Conservation (phyloP, 75 land plant species). For the Adiantum capillusveneris region DNA sequence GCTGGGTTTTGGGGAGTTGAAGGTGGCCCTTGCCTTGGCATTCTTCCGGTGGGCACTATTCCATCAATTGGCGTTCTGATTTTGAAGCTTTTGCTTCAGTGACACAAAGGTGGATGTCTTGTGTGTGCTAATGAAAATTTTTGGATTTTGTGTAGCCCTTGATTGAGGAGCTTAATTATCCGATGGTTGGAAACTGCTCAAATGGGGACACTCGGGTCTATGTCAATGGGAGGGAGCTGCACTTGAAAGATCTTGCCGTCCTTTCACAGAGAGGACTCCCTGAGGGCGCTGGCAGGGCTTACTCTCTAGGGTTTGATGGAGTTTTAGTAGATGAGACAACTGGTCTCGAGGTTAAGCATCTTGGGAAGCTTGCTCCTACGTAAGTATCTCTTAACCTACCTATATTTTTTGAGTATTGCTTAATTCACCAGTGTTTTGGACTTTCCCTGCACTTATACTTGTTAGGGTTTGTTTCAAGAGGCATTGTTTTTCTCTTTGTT, state of each 20-base stretch:
- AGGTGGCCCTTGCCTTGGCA: constrained; percentile 80
- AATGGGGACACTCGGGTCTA: constrained; percentile 67
- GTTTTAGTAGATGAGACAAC: constrained; percentile 42
- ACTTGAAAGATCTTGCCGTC: constrained; percentile 59
- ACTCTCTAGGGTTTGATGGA: constrained; percentile 67
- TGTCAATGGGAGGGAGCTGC: constrained; percentile 93
- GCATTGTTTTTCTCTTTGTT: no score
- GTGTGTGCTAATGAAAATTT: no score
- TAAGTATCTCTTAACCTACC: no score
- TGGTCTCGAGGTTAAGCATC: no score
- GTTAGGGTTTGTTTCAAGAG: no score
- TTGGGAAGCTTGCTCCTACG: no score
- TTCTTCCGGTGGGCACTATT: constrained; percentile 67
- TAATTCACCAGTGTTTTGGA: no score
- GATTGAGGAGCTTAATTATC: constrained; percentile 75
- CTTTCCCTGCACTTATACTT: no score
- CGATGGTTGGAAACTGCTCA: constrained; percentile 63
- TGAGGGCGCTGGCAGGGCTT: constrained; percentile 34
- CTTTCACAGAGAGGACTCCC: constrained; percentile 77
- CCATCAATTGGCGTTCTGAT: no score
- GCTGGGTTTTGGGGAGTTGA: constrained; percentile 97
- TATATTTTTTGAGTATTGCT: no score
- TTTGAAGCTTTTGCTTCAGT: no score
- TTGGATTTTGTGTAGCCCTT: constrained; percentile 48
- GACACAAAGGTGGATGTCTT: no score